phyloP scores from a whole-genome alignment of 2,329 filamentous ascomycete species.

The Plectosphaerella plurivora region DNA sequence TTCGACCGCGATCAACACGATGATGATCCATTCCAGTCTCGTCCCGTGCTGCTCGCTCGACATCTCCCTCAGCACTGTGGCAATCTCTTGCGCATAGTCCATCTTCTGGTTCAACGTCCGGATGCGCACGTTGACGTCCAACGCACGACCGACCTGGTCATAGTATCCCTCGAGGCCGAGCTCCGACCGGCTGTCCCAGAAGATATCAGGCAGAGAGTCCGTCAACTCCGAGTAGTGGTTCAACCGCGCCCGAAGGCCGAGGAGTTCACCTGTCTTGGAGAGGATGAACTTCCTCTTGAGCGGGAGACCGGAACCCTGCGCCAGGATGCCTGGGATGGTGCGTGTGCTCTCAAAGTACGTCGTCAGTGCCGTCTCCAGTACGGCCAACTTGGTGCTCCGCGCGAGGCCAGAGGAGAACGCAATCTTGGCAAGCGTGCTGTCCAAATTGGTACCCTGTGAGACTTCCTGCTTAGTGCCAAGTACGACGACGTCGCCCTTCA shows the following conservation, averaged over 20 bases:
- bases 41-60: constrained; percentile 87
- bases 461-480: constrained; percentile 68
- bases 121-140: constrained; percentile 90
- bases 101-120: constrained; percentile 93
- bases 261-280: constrained; percentile 87
- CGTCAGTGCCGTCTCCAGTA: constrained; percentile 77
- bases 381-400: constrained; percentile 87
- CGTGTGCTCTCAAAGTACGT: constrained; percentile 86
- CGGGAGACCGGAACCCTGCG: constrained; percentile 47
- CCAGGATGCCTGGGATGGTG: constrained; percentile 73
- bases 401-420: constrained; percentile 94
- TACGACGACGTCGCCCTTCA: constrained; percentile 85
- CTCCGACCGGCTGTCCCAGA: constrained; percentile 91
- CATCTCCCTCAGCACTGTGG: constrained; percentile 80
- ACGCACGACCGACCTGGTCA: constrained; percentile 81
- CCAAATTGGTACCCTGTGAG: constrained; percentile 39
- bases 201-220: constrained; percentile 89
- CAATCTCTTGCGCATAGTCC: constrained; percentile 96
- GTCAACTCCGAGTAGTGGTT: constrained; percentile 97
- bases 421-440: constrained; percentile 80
- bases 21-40: constrained; percentile 92
- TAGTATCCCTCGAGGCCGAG: constrained; percentile 92
- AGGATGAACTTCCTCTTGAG: constrained; percentile 71
- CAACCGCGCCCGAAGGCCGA: constrained; percentile 83
- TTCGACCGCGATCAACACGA: constrained; percentile 87